Percentiles rank a stretch among this genome's conserved stretches.
phyloP scores from a whole-genome alignment of 768 basidiomycete species.

The Rhizopogon roseolus region DNA sequence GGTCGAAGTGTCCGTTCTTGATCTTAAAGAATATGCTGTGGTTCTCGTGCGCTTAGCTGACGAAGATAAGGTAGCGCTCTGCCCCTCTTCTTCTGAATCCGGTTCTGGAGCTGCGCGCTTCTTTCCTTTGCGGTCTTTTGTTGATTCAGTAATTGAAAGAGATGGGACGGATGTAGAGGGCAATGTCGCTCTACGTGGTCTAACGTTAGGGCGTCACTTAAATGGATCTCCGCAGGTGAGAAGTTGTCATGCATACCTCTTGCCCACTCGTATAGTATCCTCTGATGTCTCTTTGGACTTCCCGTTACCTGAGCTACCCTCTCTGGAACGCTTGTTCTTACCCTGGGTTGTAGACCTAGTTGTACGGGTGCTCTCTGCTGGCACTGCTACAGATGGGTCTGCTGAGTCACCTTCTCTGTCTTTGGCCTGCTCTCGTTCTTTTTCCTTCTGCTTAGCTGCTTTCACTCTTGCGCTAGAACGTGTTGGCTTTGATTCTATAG shows the following conservation, averaged over 20 bases:
- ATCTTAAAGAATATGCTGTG: slow-evolving; percentile 65
- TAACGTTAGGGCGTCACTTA: slow-evolving; percentile 30
- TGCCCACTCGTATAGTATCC: slow-evolving; percentile 46
- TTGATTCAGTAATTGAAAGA: slow-evolving; percentile 73
- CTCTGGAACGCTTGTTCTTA: slow-evolving; percentile 50
- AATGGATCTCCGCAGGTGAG: slow-evolving; percentile 17
- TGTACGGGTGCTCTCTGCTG: slow-evolving; percentile 41
- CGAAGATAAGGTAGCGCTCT: slow-evolving; percentile 36
- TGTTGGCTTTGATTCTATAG: slow-evolving; percentile 51
- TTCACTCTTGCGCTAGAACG: slow-evolving; percentile 76
- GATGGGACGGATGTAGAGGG: slow-evolving; percentile 32
- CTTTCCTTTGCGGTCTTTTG: slow-evolving; percentile 82
- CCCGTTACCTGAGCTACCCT: slow-evolving; percentile 47
- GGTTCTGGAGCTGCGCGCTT: slow-evolving; percentile 81
- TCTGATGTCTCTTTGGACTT: slow-evolving; percentile 59
- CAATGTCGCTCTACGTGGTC: slow-evolving; percentile 57
- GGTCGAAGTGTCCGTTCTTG: slow-evolving; percentile 39
- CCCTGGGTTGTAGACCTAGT: slow-evolving; percentile 28
- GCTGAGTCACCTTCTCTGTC: slow-evolving; percentile 48
- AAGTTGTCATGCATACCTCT: slow-evolving; percentile 47
- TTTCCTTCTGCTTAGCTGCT: slow-evolving; percentile 67
- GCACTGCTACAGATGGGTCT: slow-evolving; percentile 34
- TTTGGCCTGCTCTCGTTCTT: slow-evolving; percentile 48
- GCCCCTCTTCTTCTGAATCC: slow-evolving; percentile 61
- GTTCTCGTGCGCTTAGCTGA: slow-evolving; percentile 63